These are phyloP conservation scores for Plasmodium ovale DNA, from an alignment of 169 alveolate species.

Conservation along the genomic window DNA sequence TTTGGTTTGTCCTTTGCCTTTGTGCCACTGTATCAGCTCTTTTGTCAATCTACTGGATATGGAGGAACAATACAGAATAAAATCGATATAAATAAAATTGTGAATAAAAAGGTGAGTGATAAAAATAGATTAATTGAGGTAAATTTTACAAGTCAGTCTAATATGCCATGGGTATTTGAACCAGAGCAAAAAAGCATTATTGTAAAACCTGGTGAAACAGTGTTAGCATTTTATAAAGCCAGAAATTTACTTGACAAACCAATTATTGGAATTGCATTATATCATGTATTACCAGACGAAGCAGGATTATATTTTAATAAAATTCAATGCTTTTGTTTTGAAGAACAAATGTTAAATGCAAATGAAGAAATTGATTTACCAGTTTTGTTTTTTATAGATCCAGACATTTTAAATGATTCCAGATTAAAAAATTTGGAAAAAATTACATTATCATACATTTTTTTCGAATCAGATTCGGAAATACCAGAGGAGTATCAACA, in stretches of 20 bases:
- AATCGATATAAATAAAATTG: slow-evolving; percentile 4
- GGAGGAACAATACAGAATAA: slow-evolving; percentile 77
- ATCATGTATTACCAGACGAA: slow-evolving; percentile 94
- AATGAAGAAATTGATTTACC: slow-evolving; percentile 96
- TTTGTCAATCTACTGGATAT: slow-evolving; percentile 86
- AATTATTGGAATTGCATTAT: slow-evolving; percentile 92
- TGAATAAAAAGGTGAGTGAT: slow-evolving; percentile 58
- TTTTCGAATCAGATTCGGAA: slow-evolving; percentile 93
- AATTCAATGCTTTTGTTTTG: slow-evolving; percentile 96
- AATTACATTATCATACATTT: slow-evolving; percentile 93
- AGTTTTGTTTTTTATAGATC: slow-evolving; percentile 94
- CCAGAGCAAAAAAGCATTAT: slow-evolving; percentile 89
- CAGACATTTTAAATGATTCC: slow-evolving; percentile 91
- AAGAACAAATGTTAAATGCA: slow-evolving; percentile 95
- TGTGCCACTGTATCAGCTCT: slow-evolving; percentile 85
- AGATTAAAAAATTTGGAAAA: slow-evolving; percentile 85
- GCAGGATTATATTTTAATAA: slow-evolving; percentile 95
- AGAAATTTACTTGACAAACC: slow-evolving; percentile 86
- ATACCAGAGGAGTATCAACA: slow-evolving; percentile 89
- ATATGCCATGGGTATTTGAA: slow-evolving; percentile 90
- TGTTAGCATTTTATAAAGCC: slow-evolving; percentile 92
- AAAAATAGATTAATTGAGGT: slow-evolving; percentile 81
- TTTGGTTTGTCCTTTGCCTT: slow-evolving; percentile 85
- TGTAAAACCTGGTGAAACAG: slow-evolving; percentile 92
- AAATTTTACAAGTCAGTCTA: slow-evolving; percentile 84